Evolutionary conservation across 768 basidiomycete genomes (phyloP).

Genomic region (Trametes gibbosa): DNA sequence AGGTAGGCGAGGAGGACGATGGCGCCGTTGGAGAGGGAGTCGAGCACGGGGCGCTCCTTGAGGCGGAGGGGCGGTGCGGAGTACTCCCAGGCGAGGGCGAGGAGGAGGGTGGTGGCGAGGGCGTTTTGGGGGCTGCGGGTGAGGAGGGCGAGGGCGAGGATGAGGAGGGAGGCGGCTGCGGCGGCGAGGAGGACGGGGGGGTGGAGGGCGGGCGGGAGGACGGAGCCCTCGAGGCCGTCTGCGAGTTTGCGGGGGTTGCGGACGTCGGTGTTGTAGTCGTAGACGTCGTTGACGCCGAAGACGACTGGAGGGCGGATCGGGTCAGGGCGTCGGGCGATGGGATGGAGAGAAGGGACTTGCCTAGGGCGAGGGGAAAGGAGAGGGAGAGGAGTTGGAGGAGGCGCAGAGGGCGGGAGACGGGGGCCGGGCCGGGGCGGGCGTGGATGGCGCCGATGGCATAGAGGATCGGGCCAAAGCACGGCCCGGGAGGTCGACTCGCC

Average conservation of each 20-base stretch:
- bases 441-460: slow-evolving; percentile 9
- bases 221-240: slow-evolving; percentile 9
- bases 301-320: neutral
- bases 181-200: neutral
- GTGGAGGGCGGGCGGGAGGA: slow-evolving; percentile 5
- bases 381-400: slow-evolving; percentile 1
- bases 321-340: neutral
- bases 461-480: slow-evolving; percentile 12
- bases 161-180: neutral
- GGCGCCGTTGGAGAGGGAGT: slow-evolving; percentile 9
- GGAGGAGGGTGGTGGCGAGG: neutral
- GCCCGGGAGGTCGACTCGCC: slow-evolving; percentile 1
- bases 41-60: slow-evolving; percentile 9
- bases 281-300: slow-evolving; percentile 14
- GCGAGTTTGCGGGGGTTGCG: slow-evolving; percentile 9
- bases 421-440: too few species aligned
- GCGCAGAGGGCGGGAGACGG: neutral
- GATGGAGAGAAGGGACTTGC: neutral
- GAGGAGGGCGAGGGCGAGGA: neutral
- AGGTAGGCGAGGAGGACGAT: slow-evolving; percentile 10
- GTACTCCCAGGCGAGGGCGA: slow-evolving; percentile 7
- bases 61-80: slow-evolving; percentile 9
- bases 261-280: slow-evolving; percentile 10
- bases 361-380: slow-evolving; percentile 3
- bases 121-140: neutral